Conservation (phyloP, 495 filamentous ascomycete genomes). For the Cairneyella variabilis region DNA sequence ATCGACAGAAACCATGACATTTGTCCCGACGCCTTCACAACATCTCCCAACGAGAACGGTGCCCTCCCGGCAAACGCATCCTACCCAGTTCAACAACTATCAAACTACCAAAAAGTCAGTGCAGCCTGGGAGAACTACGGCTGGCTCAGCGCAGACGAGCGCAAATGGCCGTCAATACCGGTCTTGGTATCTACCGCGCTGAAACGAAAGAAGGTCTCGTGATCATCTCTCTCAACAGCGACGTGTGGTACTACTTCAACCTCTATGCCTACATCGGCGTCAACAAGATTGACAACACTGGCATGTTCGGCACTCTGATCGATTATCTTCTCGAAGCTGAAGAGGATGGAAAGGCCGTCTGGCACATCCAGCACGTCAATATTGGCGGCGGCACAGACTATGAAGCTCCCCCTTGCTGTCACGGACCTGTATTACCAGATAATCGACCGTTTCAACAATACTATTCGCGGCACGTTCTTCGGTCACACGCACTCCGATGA, state of each 20-base stretch:
- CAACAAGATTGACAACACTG: not conserved
- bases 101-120: not conserved
- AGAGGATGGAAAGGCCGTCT: not conserved
- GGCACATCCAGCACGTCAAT: constrained; percentile 2
- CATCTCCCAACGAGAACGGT: not conserved
- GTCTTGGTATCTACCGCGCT: not conserved
- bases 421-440: constrained; percentile 48
- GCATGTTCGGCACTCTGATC: not conserved
- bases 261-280: not conserved
- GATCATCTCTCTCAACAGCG: constrained; percentile 8
- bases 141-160: not conserved
- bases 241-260: constrained; percentile 9
- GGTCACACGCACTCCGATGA: constrained; percentile 56
- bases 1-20: constrained; percentile 1
- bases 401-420: not conserved
- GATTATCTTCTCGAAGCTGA: constrained; percentile 5
- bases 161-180: not conserved
- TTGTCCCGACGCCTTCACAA: not conserved
- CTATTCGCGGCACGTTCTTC: constrained; percentile 53
- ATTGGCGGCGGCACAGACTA: not conserved
- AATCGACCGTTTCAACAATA: constrained; percentile 51
- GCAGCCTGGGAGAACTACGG: not conserved
- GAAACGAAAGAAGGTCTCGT: not conserved
- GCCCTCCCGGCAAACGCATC: not conserved
- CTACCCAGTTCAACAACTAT: not conserved